Evolutionary conservation across 495 filamentous ascomycete species (phyloP), one percentile per base, ranked within the genome.

Genomic region (Hypoxylon lienhwacheense): DNA sequence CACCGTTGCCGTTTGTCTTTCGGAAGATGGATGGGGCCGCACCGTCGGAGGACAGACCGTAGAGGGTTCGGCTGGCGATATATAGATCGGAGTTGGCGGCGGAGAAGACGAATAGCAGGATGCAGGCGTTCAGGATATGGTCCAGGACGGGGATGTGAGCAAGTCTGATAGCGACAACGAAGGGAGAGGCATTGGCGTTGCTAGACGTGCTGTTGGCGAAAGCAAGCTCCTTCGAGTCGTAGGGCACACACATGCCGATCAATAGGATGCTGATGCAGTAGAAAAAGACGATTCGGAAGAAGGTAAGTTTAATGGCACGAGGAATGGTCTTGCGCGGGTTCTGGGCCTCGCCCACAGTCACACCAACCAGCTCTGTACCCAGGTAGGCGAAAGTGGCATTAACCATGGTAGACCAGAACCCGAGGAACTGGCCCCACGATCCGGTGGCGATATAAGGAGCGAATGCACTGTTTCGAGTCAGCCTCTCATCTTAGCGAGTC

Each of bases 361-460:
- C 78, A 22, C 82, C 90, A 44, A 96, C 85, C 31, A 93, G 74
- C 71, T 96, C 91, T 1, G 90, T 93, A 39, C 90, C 88, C 24
- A 90, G 78, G 63, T 89, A 93, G 22, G 89, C 87, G 54, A 95
- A 95, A 4, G 85, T 88, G 4, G 89, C 88, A 21, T 82, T 85
- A 44, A 90, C 83, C 59, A 93, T 77, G 11, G 84, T 84, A 5
- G 84, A 80, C 88, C 89, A 95, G 70, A 92, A 84, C 5, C 78
- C 86, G 28, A 88, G 73, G 73, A 92, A 91, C 21, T 80, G 68
- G 4, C 79, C 84, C 5, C 71, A 67, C 7, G 70, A 51, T 12
- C 83, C 85, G 0, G 58, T 47, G 0, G 60, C 69, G 2, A 78
- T 61, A 47, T 86, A 83, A 14, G 79, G 66, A 1, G 74, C 77